Conservation (phyloP, 2,329 filamentous ascomycete genomes). For the Tolypocladium album region DNA sequence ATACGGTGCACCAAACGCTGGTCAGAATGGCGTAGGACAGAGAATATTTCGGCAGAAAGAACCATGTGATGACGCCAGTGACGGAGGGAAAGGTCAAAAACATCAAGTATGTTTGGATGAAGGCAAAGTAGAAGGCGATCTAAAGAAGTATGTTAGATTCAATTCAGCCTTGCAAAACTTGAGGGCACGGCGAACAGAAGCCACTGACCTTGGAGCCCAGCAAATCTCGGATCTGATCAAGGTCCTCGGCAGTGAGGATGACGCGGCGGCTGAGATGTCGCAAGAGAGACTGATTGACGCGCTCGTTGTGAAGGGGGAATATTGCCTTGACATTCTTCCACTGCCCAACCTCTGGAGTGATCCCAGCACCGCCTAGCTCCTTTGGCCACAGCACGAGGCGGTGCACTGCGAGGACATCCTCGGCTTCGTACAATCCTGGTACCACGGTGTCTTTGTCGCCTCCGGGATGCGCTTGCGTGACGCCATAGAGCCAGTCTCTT, state of each 20-base stretch:
- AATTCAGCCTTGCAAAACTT: background rate
- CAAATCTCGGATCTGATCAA: constrained; percentile 50
- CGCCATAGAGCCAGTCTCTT: constrained; percentile 65
- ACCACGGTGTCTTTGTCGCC: constrained; percentile 39
- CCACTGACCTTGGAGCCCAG: constrained; percentile 44
- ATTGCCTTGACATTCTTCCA: constrained; percentile 52
- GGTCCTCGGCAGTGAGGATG: constrained; percentile 35
- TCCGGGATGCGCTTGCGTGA: constrained; percentile 52
- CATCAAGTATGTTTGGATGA: constrained; percentile 63
- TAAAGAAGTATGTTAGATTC: constrained; percentile 11
- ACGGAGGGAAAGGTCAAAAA: constrained; percentile 61
- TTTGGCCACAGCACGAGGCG: constrained; percentile 52
- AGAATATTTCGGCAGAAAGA: constrained; percentile 60
- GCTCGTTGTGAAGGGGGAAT: constrained; percentile 52
- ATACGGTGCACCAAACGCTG: constrained; percentile 60
- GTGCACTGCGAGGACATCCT: constrained; percentile 60
- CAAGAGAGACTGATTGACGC: constrained; percentile 44
- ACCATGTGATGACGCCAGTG: constrained; percentile 58
- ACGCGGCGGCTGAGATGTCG: constrained; percentile 43
- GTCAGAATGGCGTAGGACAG: constrained; percentile 56
- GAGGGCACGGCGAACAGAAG: background rate
- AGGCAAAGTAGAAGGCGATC: constrained; percentile 76
- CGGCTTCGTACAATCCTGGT: constrained; percentile 46
- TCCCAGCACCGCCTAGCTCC: constrained; percentile 49
- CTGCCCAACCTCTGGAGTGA: constrained; percentile 44